These are phyloP conservation scores for Chrysoporthe puriensis DNA, from an alignment of 2,329 filamentous ascomycete genomes.

Conservation along the genomic window DNA sequence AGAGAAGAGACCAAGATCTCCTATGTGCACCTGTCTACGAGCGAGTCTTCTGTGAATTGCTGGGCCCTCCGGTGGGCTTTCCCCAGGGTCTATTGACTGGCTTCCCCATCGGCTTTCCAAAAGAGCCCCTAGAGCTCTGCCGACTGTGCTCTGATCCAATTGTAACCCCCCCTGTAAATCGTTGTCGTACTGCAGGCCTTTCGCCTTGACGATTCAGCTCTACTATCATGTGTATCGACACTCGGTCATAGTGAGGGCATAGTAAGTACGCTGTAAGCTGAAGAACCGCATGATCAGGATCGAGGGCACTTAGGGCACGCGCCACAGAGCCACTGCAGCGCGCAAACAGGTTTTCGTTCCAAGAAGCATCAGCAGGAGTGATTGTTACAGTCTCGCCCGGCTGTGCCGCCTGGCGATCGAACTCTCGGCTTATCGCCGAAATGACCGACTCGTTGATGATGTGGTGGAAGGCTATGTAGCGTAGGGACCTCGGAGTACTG, in stretches of 20 bases:
- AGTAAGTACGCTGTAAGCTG: neutral
- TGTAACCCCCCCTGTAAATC: too few relatives aligned
- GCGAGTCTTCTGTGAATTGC: too few relatives aligned
- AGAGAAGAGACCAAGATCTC: too few relatives aligned
- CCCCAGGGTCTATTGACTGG: too few relatives aligned
- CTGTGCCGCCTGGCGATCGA: neutral
- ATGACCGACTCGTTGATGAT: neutral
- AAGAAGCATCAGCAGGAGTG: neutral
- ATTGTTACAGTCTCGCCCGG: neutral
- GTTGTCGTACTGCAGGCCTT: neutral
- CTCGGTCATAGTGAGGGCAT: too few relatives aligned
- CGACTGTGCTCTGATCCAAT: too few relatives aligned
- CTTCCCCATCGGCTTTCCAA: too few relatives aligned
- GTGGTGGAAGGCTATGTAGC: constrained; percentile 4
- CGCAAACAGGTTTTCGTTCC: constrained; percentile 1
- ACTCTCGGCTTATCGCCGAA: neutral
- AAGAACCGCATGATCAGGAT: neutral
- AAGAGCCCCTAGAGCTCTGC: too few relatives aligned
- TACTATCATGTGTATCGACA: neutral
- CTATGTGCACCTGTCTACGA: too few relatives aligned
- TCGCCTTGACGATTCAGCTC: neutral
- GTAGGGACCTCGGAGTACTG: neutral
- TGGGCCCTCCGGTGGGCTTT: too few relatives aligned
- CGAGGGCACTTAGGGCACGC: neutral
- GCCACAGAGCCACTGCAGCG: constrained; percentile 5